phyloP scores from a whole-genome alignment of 805 yeast species.

The Starmerella kuoi region DNA sequence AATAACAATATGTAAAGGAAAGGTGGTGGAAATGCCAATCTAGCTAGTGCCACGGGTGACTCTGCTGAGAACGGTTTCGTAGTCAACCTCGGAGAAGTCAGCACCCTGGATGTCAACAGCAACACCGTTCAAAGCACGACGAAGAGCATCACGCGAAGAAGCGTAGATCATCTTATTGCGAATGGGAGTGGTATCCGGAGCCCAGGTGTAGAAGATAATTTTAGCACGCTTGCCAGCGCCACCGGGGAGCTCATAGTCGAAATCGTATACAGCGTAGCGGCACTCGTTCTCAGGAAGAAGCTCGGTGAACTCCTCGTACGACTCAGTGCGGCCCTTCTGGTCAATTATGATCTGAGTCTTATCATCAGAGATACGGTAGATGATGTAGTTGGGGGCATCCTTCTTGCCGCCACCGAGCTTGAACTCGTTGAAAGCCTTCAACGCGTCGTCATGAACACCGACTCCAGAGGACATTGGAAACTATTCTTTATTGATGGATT shows the following conservation, averaged over 20 bases:
- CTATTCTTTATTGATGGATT: no score
- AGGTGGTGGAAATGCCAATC: no score
- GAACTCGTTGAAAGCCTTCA: slow-evolving; percentile 87
- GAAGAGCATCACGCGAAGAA: slow-evolving; percentile 92
- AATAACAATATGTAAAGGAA: no score
- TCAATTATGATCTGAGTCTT: slow-evolving; percentile 88
- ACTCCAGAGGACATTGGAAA: slow-evolving; percentile 41
- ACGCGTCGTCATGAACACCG: slow-evolving; percentile 79
- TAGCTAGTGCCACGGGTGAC: slow-evolving; percentile 66
- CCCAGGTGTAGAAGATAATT: slow-evolving; percentile 74
- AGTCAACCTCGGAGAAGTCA: slow-evolving; percentile 92
- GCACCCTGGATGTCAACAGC: slow-evolving; percentile 95
- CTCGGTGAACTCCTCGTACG: slow-evolving; percentile 77
- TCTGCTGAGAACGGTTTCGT: slow-evolving; percentile 80
- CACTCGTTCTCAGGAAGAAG: slow-evolving; percentile 92
- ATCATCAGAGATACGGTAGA: slow-evolving; percentile 67
- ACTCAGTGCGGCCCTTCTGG: slow-evolving; percentile 59
- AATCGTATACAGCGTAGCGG: slow-evolving; percentile 92
- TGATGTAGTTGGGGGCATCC: slow-evolving; percentile 52
- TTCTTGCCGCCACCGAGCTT: slow-evolving; percentile 72
- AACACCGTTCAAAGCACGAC: slow-evolving; percentile 93
- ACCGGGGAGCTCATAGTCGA: slow-evolving; percentile 78
- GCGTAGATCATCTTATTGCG: slow-evolving; percentile 96
- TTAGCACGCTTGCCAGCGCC: slow-evolving; percentile 89
- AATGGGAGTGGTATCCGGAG: slow-evolving; percentile 94